Evolutionary conservation across 2,329 filamentous ascomycete species (phyloP).

Genomic region (Penicillium rolfsii): DNA sequence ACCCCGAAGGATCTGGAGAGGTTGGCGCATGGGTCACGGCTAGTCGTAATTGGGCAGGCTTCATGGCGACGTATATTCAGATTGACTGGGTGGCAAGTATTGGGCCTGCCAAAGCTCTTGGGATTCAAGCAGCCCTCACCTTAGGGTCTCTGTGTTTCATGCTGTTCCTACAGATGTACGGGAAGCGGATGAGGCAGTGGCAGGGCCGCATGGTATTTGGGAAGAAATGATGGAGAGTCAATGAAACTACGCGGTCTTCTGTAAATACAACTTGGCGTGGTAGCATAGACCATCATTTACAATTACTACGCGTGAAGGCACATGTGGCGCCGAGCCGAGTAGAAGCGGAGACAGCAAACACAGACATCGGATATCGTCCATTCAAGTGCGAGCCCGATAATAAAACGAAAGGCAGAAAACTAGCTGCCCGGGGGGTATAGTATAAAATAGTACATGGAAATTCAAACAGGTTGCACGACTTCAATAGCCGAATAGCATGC

Average conservation of each 20-base stretch:
- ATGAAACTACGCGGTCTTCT: not conserved
- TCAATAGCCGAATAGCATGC: not conserved
- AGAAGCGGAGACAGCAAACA: not conserved
- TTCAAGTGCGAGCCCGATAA: not conserved
- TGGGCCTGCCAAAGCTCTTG: slow-evolving; percentile 49
- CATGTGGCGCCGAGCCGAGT: not conserved
- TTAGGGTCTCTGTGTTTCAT: slow-evolving; percentile 40
- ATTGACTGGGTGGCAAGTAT: slow-evolving; percentile 54
- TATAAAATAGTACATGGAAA: slow-evolving; percentile 2
- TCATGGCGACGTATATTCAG: slow-evolving; percentile 49
- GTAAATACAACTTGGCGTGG: not conserved
- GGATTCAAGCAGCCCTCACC: slow-evolving; percentile 51
- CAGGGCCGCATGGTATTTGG: slow-evolving; percentile 36
- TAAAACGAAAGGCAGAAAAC: not conserved
- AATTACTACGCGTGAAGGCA: not conserved
- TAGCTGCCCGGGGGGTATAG: slow-evolving; percentile 9
- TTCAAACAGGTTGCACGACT: not conserved
- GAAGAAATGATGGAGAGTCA: slow-evolving; percentile 3
- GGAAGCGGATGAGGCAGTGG: slow-evolving; percentile 40
- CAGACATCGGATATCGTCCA: not conserved
- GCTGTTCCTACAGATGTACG: slow-evolving; percentile 40
- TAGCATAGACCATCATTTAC: not conserved
- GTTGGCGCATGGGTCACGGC: slow-evolving; percentile 55
- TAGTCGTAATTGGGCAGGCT: slow-evolving; percentile 53
- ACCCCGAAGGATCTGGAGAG: slow-evolving; percentile 51